Conservation (phyloP, 108 stramenopile species). For the Skeletonema marinoi region DNA sequence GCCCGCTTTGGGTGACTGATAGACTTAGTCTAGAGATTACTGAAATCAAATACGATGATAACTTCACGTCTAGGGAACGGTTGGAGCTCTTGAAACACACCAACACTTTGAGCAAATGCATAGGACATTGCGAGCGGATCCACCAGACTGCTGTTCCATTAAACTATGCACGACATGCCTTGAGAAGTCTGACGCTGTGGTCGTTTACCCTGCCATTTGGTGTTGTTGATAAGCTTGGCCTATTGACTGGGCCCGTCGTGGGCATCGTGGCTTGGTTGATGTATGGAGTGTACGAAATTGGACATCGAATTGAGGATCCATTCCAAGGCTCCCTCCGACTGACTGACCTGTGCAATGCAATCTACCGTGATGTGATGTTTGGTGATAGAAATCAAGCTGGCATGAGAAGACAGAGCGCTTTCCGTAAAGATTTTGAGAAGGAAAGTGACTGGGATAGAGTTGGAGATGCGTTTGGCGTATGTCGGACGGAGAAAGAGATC, state of each 20-base stretch:
- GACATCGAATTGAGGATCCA: conserved; percentile 88
- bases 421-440: conserved; percentile 34
- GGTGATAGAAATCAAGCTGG: conserved; percentile 46
- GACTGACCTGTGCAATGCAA: conserved; percentile 64
- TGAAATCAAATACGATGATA: conserved; percentile 42
- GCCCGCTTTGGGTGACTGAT: conserved; percentile 73
- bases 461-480: conserved; percentile 42
- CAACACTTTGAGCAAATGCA: conserved; percentile 63
- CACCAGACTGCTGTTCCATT: conserved; percentile 92
- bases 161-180: conserved; percentile 87
- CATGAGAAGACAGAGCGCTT: conserved; percentile 48
- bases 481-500: conserved; percentile 18
- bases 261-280: conserved; percentile 84
- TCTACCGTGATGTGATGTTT: conserved; percentile 66
- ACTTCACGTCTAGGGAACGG: conserved; percentile 70
- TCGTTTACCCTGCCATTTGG: conserved; percentile 84
- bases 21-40: conserved; percentile 60
- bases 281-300: conserved; percentile 93
- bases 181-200: conserved; percentile 84
- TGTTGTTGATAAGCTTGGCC: conserved; percentile 70
- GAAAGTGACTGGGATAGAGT: conserved; percentile 37
- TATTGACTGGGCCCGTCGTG: conserved; percentile 81
- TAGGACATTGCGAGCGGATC: conserved; percentile 87
- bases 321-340: conserved; percentile 77
- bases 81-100: conserved; percentile 57